A percentile compares a stretch with the other conserved stretches of the same genome.
phyloP scores from a whole-genome alignment of 1,139 yeast genomes.

The Pichia sp. region DNA sequence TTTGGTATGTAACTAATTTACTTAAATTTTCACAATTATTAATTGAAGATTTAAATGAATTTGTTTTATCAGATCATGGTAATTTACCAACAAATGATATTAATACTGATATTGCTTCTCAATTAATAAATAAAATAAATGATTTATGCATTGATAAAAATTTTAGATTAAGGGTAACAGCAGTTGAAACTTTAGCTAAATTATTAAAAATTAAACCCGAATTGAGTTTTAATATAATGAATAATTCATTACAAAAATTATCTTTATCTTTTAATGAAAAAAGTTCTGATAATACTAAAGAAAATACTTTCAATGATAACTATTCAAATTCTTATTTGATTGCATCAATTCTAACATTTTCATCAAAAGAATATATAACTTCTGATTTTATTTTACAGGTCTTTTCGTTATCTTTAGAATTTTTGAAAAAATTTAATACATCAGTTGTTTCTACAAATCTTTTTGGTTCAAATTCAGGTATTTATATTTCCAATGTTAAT shows the following conservation, averaged over 20 bases:
- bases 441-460: slow-evolving; percentile 28
- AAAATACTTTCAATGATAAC: slow-evolving; percentile 23
- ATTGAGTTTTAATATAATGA: slow-evolving; percentile 26
- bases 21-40: slow-evolving; percentile 25
- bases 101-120: slow-evolving; percentile 24
- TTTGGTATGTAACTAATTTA: slow-evolving; percentile 25
- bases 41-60: slow-evolving; percentile 27
- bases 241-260: slow-evolving; percentile 30
- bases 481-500: slow-evolving; percentile 34
- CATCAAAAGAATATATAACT: slow-evolving; percentile 27
- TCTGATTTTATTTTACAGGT: slow-evolving; percentile 34
- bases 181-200: slow-evolving; percentile 29
- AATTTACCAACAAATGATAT: slow-evolving; percentile 16
- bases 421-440: slow-evolving; percentile 34
- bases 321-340: slow-evolving; percentile 29
- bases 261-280: slow-evolving; percentile 28
- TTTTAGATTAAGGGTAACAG: slow-evolving; percentile 33
- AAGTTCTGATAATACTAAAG: slow-evolving; percentile 20
- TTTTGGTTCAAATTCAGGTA: slow-evolving; percentile 33
- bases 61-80: slow-evolving; percentile 27
- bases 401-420: slow-evolving; percentile 29
- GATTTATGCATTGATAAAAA: slow-evolving; percentile 31
- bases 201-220: slow-evolving; percentile 29
- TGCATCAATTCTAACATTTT: slow-evolving; percentile 26
- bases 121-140: slow-evolving; percentile 25